Percentiles rank a stretch among this genome's conserved stretches.
phyloP scores from a whole-genome alignment of 2,329 filamentous ascomycete species.

The Xylariaceae sp. region DNA sequence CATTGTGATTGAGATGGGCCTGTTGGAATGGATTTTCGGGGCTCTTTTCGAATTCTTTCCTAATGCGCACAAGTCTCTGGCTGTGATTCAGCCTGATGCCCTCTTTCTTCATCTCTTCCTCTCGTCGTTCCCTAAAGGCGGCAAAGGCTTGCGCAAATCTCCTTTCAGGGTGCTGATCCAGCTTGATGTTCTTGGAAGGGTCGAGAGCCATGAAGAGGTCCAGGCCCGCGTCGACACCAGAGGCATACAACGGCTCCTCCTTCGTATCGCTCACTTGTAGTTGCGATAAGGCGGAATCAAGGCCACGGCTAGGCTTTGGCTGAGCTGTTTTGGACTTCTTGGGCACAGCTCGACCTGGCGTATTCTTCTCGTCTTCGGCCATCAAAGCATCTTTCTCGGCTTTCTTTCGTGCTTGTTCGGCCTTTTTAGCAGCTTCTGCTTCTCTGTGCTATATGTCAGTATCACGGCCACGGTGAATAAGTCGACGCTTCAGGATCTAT shows the following conservation, averaged over 20 bases:
- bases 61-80: conserved; percentile 77
- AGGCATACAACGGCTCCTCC: conserved; percentile 69
- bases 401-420: conserved; percentile 80
- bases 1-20: conserved; percentile 71
- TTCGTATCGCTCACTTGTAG: conserved; percentile 44
- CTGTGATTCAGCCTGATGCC: conserved; percentile 70
- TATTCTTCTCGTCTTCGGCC: conserved; percentile 72
- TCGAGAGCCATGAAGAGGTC: conserved; percentile 70
- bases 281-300: conserved; percentile 51
- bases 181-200: conserved; percentile 54
- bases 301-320: conserved; percentile 46
- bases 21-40: conserved; percentile 93
- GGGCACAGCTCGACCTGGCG: conserved; percentile 53
- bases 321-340: conserved; percentile 65
- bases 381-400: conserved; percentile 82
- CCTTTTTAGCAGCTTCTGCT: conserved; percentile 77
- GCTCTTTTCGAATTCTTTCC: conserved; percentile 92
- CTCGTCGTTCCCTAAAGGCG: conserved; percentile 73
- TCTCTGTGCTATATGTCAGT: conserved; percentile 52
- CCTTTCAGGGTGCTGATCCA: conserved; percentile 86
- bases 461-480: not conserved
- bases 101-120: conserved; percentile 82
- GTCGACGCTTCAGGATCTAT: not conserved
- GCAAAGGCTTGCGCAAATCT: conserved; percentile 74
- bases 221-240: conserved; percentile 86